Evolutionary conservation across 2,329 filamentous ascomycete species (phyloP), one percentile per base, ranked within the genome.

Genomic region (Clonostachys byssicola): DNA sequence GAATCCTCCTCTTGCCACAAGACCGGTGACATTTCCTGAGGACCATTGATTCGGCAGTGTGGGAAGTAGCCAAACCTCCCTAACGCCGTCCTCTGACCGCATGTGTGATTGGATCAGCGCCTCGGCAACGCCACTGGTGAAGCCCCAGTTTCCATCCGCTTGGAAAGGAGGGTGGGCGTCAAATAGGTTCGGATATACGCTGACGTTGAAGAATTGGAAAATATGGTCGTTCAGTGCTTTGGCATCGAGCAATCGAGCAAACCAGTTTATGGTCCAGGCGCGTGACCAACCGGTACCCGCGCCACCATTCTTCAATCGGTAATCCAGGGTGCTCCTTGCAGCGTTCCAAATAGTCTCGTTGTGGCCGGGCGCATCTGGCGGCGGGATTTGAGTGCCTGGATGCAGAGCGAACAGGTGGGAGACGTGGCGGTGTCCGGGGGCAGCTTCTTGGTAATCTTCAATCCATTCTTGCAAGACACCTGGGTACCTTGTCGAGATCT

Each of bases 371-470:
- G 34, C 13, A 13, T 35, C 53, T 12, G 55, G 51, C 1, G 58
- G 51, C 6, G 52, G 48, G 16, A 58, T 57, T 2, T 49, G 45
- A 1, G 55, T 62, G 1, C 72, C 72, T 0, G 76, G 75, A 45
- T 72, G 71, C 4, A 79, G 62, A 1, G 66, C 74, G 50, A 71
- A 77, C 1, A 78, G 61, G 48, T 75, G 74, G 0, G 72, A 77
- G 5, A 77, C 64, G 44, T 78, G 76, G 1, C 75, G 66, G 49
- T 79, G 74, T 0, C 73, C 74, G 0, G 68, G 71, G 43, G 77
- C 74, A 5, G 64, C 58, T 49, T 65, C 70, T 10, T 55, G 51
- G 40, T 68, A 65, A 7, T 73, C 58, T 13, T 61, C 54, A 0
- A 57, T 58, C 68, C 68, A 73, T 57, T 73, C 70, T 20, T 70